phyloP scores from a whole-genome alignment of 1,139 yeast genomes.

The Debaryomyces singareniensis region DNA sequence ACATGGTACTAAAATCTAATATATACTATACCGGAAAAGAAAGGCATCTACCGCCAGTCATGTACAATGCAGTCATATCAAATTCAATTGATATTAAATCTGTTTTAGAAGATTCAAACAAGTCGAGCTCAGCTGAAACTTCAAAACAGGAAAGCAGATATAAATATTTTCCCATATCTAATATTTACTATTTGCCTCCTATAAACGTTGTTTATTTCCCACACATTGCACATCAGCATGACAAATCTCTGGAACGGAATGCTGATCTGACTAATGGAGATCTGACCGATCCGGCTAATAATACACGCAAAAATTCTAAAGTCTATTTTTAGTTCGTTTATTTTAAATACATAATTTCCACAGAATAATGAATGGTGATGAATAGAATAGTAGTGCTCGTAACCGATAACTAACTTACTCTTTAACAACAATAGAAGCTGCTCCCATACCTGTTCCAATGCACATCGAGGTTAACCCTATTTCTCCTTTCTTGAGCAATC shows the following conservation, averaged over 20 bases:
- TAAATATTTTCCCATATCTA: conserved; percentile 52
- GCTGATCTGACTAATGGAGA: not conserved
- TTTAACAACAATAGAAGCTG: conserved; percentile 77
- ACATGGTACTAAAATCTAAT: conserved; percentile 8
- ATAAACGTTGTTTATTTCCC: conserved; percentile 57
- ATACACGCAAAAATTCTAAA: conserved; percentile 22
- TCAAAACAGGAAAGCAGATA: conserved; percentile 17
- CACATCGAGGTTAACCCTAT: conserved; percentile 94
- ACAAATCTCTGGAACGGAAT: conserved; percentile 1
- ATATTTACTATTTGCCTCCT: conserved; percentile 53
- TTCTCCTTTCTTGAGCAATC: conserved; percentile 75
- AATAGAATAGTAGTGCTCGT: not conserved
- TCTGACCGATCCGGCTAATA: conserved; percentile 1
- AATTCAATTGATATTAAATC: conserved; percentile 10
- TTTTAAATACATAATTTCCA: too few relatives aligned
- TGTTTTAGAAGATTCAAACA: conserved; percentile 4
- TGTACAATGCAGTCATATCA: conserved; percentile 8
- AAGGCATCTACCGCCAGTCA: conserved; percentile 8
- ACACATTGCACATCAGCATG: conserved; percentile 46
- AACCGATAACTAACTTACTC: conserved; percentile 39
- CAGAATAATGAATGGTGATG: not conserved
- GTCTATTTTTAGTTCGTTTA: conserved; percentile 22
- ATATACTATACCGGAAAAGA: conserved; percentile 6
- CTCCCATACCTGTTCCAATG: conserved; percentile 98
- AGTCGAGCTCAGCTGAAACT: conserved; percentile 1